Base-by-base conservation (phyloP, 805 yeast genomes). In the Wickerhamiella musiphila region DNA sequence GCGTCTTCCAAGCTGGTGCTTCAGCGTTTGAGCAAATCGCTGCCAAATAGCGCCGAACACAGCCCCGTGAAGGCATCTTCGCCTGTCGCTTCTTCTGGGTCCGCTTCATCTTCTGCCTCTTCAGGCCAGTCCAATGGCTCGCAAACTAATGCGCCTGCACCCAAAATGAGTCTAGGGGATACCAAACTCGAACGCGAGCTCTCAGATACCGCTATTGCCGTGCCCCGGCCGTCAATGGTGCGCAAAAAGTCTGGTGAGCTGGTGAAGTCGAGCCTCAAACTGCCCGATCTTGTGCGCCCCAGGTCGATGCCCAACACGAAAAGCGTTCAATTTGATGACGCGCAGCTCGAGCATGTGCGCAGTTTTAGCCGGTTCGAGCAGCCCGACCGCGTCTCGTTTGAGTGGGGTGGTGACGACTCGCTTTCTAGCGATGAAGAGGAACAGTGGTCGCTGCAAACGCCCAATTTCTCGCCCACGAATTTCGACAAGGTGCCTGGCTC, bases 171-270 rank as follows among this genome's bases (percentile, higher is more conserved):
- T n/a, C n/a, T n/a, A n/a, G n/a, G n/a, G n/a, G n/a, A n/a, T n/a
- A n/a, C n/a, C n/a, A n/a, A n/a, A n/a, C n/a, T n/a, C n/a, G n/a
- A n/a, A n/a, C n/a, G n/a, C n/a, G n/a, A n/a, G n/a, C n/a, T n/a
- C n/a, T n/a, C n/a, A n/a, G n/a, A n/a, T n/a, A n/a, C n/a, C n/a
- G n/a, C n/a, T n/a, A n/a, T n/a, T n/a, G n/a, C n/a, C n/a, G n/a
- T n/a, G n/a, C n/a, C n/a, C n/a, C 34, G 41, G 18, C 49, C 53
- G 11, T 59, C 61, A 3, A 54, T 78, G 33, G 67, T 81, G 3
- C 70, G 92, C 30, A 84, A 83, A 52, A 83, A 83, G 52, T 70
- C 82, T 1, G 94, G 93, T n/a, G 94, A 82, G 48, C 57, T 78
- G 27, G 76, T 81, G 28, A 78, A 78, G 48, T 70, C 84, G 2